A percentile compares a stretch with the other conserved stretches of the same genome.
phyloP scores from a whole-genome alignment of 495 filamentous ascomycete genomes.

The Lophiostoma macrostomum region DNA sequence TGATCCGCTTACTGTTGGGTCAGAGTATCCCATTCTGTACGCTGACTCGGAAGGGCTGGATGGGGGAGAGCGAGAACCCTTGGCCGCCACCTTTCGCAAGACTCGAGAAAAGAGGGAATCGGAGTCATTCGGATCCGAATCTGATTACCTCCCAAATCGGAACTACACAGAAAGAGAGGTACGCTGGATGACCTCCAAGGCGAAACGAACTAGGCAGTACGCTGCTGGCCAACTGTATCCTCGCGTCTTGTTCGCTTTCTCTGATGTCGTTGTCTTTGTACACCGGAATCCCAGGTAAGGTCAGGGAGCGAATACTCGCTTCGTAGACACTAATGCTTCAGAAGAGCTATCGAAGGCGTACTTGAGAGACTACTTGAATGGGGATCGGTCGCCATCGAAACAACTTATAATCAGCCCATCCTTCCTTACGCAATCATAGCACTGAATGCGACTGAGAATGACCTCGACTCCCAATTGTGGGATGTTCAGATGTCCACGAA shows the following conservation, averaged over 20 bases:
- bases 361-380: constrained; percentile 34
- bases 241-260: constrained; percentile 41
- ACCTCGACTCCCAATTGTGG: constrained; percentile 12
- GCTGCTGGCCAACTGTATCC: constrained; percentile 39
- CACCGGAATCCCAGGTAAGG: constrained; percentile 36
- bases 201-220: constrained; percentile 23
- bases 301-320: background rate
- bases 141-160: background rate
- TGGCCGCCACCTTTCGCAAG: constrained; percentile 16
- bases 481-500: constrained; percentile 19
- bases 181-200: constrained; percentile 11
- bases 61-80: constrained; percentile 34
- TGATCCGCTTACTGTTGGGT: constrained; percentile 25
- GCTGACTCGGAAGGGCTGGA: constrained; percentile 43
- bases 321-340: background rate
- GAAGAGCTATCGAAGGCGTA: constrained; percentile 34
- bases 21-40: constrained; percentile 33
- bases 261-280: constrained; percentile 40
- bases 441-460: constrained; percentile 37
- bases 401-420: constrained; percentile 40
- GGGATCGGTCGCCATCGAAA: constrained; percentile 37
- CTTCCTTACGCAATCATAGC: constrained; percentile 40
- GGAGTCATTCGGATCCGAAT: constrained; percentile 4
- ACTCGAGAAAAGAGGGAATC: constrained; percentile 16
- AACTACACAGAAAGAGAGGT: constrained; percentile 12